A percentile compares a stretch with the other conserved stretches of the same genome.
Evolutionary conservation across 2,329 filamentous ascomycete genomes (phyloP).

Genomic region (Hymenoscyphus fructigenus): DNA sequence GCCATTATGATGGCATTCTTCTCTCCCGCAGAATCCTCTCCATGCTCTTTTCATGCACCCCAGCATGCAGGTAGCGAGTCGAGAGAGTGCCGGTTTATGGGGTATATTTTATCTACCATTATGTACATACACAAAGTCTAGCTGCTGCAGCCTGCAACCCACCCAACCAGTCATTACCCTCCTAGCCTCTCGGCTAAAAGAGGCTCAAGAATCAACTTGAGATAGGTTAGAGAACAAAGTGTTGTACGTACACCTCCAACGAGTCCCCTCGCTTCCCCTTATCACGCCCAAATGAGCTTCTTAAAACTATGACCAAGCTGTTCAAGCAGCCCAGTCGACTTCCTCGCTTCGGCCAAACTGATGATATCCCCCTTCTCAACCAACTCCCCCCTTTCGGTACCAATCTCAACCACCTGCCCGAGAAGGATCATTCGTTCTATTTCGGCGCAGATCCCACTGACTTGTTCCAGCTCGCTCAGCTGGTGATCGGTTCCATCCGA

Average conservation of each 20-base stretch:
- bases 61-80: background rate
- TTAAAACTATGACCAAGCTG: conserved; percentile 87
- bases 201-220: background rate
- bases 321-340: conserved; percentile 82
- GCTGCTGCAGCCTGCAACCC: background rate
- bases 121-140: background rate
- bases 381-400: conserved; percentile 39
- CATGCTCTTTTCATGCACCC: background rate
- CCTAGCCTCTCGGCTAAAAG: background rate
- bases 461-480: conserved; percentile 36
- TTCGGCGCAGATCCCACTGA: conserved; percentile 64
- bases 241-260: background rate
- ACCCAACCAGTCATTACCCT: background rate
- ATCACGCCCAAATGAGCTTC: conserved; percentile 79
- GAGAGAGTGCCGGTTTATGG: background rate
- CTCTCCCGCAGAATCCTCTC: background rate
- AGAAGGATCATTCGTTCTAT: conserved; percentile 66
- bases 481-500: conserved; percentile 23
- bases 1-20: conserved; percentile 7
- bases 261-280: background rate
- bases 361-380: conserved; percentile 71
- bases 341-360: conserved; percentile 78
- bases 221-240: background rate
- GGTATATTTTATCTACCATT: conserved; percentile 1
- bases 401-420: conserved; percentile 40